Base-by-base conservation (phyloP, 2,329 filamentous ascomycete genomes). In the Macrophomina phaseolina region DNA sequence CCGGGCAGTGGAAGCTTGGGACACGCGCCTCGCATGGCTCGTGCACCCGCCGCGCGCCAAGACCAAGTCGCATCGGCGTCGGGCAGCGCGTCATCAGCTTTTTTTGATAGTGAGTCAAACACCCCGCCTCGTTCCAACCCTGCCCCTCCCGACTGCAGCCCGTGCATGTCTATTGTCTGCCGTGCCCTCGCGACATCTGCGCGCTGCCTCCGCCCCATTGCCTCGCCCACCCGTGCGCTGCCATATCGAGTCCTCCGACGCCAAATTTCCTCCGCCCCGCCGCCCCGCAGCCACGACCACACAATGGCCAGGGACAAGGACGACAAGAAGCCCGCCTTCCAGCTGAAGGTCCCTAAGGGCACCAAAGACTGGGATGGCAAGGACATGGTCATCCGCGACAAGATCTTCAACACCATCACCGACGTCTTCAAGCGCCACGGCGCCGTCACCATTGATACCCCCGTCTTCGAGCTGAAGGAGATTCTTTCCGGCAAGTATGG, bases 401-500 rank as follows among this genome's bases (percentile, higher is more conserved):
- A 89, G 77, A 93, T 94, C 81, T 94, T 92, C 79, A 84, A 81
- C 75, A 89, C 87, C 73, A 92, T 94, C 77, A 89, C 87, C 71
- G 83, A 89, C 68, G 89, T 94, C 76, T 94, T 95, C 84, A 93
- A 93, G 81, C 90, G 90, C 73, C 91, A 94, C 82, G 92, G 91
- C 77, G 92, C 86, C 69, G 89, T 91, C 68, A 89, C 90, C 69
- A 89, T 95, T 70, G 91, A 94, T 79, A 95, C 91, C 67, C 87
- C 87, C 49, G 92, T 95, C 68, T 97, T 97, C 76, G 93, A 97
- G 79, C 84, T 95, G 69, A 90, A 90, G 77, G 92, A 96, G 73
- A 94, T 96, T 70, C 86, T 97, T 46, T 86, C 92, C 23, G 93
- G 92, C 68, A 96, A 97, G 83, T 96, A 96, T 82, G 93, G 93